Percentiles rank a stretch among this genome's conserved stretches.
phyloP scores from a whole-genome alignment of 2,329 filamentous ascomycete species.

The Paecilomyces variotii region DNA sequence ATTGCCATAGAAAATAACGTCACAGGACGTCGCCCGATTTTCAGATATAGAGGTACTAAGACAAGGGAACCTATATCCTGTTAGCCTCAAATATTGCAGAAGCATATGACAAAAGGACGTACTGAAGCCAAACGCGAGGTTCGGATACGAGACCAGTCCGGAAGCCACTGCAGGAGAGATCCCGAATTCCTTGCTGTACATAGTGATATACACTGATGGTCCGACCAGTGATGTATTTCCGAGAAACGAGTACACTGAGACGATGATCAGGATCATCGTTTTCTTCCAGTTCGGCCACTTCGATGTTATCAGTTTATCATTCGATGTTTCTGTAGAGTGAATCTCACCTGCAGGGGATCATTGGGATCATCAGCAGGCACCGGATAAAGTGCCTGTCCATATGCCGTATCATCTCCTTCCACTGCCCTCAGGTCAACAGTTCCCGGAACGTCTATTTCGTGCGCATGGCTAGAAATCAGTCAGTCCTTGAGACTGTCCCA shows the following conservation, averaged over 20 bases:
- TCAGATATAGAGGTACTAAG: slow-evolving; percentile 51
- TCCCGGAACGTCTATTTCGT: slow-evolving; percentile 49
- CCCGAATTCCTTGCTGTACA: slow-evolving; percentile 46
- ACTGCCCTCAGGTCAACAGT: slow-evolving; percentile 46
- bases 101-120: slow-evolving; percentile 6
- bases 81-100: background rate
- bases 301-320: background rate
- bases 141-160: slow-evolving; percentile 52
- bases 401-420: slow-evolving; percentile 53
- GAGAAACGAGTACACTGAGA: slow-evolving; percentile 50
- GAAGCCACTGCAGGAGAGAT: slow-evolving; percentile 46
- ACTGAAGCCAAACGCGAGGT: slow-evolving; percentile 53
- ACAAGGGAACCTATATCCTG: slow-evolving; percentile 37
- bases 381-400: slow-evolving; percentile 54
- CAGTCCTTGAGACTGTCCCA: slow-evolving; percentile 4
- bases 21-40: slow-evolving; percentile 39
- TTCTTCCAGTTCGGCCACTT: slow-evolving; percentile 52
- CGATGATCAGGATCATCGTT: slow-evolving; percentile 47
- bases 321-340: background rate
- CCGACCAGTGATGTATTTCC: slow-evolving; percentile 51
- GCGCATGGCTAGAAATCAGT: slow-evolving; percentile 40
- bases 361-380: slow-evolving; percentile 55
- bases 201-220: slow-evolving; percentile 50
- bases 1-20: slow-evolving; percentile 35
- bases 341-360: slow-evolving; percentile 46